Evolutionary conservation across 176 grass and related monocot genomes (phyloP).

Genomic region (Aechmea fasciata): DNA sequence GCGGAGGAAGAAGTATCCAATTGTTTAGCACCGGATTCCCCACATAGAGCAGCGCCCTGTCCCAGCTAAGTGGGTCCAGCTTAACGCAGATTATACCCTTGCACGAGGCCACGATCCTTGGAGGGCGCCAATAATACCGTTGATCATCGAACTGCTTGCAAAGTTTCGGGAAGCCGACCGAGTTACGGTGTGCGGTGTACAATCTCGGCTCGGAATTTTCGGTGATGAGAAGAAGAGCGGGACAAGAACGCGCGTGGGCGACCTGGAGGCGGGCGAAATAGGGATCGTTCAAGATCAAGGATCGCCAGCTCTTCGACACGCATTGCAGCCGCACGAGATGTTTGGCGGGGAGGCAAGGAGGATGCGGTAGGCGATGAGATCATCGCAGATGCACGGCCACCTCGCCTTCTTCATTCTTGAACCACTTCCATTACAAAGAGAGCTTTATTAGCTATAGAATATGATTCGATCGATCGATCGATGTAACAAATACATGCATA

Average conservation of each 20-base stretch:
- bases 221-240: neutral
- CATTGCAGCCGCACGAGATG: neutral
- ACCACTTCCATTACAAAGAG: too few species aligned
- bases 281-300: neutral
- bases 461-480: too few species aligned
- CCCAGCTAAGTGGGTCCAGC: neutral
- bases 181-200: neutral
- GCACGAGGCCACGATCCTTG: neutral
- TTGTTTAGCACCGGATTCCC: neutral
- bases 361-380: neutral
- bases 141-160: neutral
- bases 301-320: neutral
- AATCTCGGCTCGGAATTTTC: neutral
- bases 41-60: neutral
- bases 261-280: neutral
- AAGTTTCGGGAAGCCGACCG: neutral
- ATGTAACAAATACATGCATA: too few species aligned
- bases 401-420: neutral
- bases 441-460: too few species aligned
- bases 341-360: neutral
- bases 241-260: neutral
- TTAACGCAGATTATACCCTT: neutral
- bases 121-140: neutral
- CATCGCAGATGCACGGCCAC: neutral
- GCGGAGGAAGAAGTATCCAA: neutral